These are phyloP conservation scores for Candida dendrica DNA, from an alignment of 805 yeast genomes.

Conservation along the genomic window DNA sequence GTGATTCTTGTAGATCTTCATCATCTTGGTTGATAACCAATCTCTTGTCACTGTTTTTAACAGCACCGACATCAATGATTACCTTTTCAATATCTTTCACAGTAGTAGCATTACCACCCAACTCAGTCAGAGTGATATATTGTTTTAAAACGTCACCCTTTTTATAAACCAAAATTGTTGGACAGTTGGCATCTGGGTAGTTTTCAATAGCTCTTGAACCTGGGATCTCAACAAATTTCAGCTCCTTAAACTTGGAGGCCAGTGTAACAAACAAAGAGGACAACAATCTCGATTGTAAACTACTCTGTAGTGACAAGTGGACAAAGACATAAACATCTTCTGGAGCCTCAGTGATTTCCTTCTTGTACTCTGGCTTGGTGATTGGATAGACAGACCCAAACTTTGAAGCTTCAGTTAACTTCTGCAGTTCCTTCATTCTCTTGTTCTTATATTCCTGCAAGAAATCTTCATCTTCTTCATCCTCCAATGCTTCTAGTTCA, in stretches of 20 bases:
- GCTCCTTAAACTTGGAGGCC: conserved; percentile 67
- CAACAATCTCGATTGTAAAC: conserved; percentile 68
- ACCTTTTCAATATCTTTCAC: conserved; percentile 66
- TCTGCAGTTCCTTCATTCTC: conserved; percentile 67
- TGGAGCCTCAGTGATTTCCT: conserved; percentile 81
- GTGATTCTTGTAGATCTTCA: conserved; percentile 50
- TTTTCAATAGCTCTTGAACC: conserved; percentile 86
- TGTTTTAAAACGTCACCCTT: conserved; percentile 77
- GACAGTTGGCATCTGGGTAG: conserved; percentile 86
- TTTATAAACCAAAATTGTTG: conserved; percentile 79
- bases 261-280: conserved; percentile 46
- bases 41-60: conserved; percentile 61
- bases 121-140: conserved; percentile 65
- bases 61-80: conserved; percentile 60
- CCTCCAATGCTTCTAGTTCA: conserved; percentile 83
- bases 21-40: conserved; percentile 54
- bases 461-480: conserved; percentile 90
- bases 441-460: conserved; percentile 68
- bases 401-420: conserved; percentile 45
- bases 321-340: conserved; percentile 58
- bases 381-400: conserved; percentile 77
- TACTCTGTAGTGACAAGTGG: conserved; percentile 65
- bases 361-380: conserved; percentile 80
- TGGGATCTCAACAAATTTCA: conserved; percentile 90
- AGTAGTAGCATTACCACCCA: conserved; percentile 79